Conservation (phyloP, 1,139 yeast species). For the Arxiozyma telluris region DNA sequence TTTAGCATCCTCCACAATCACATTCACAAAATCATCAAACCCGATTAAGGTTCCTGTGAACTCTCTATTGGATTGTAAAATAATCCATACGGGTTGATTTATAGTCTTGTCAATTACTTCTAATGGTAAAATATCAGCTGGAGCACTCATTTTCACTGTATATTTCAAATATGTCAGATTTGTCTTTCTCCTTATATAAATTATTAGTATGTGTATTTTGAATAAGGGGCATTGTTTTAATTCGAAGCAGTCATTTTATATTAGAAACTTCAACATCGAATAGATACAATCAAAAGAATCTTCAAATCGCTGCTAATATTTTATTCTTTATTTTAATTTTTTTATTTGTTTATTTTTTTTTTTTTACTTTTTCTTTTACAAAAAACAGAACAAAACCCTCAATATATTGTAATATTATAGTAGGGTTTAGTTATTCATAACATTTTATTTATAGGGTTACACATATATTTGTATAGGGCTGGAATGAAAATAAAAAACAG, state of each 20-base stretch:
- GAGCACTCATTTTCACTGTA: constrained; percentile 8
- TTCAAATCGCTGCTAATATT: no score
- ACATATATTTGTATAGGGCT: neutral
- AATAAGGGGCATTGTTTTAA: no score
- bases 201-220: no score
- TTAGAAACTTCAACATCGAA: no score
- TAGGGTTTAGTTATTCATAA: neutral
- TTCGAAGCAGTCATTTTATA: no score
- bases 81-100: constrained; percentile 68
- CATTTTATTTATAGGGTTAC: neutral
- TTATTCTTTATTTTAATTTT: no score
- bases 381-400: neutral
- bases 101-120: constrained; percentile 85
- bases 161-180: neutral
- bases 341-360: no score
- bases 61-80: constrained; percentile 52
- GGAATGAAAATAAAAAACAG: no score
- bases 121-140: constrained; percentile 44
- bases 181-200: no score
- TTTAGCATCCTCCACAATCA: constrained; percentile 75
- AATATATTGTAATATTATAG: no score
- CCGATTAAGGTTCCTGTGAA: constrained; percentile 83
- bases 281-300: no score
- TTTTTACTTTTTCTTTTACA: no score
- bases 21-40: constrained; percentile 90